A percentile compares a stretch with the other conserved stretches of the same genome.
These are phyloP conservation scores for Hyphodiscus hymeniophilus DNA, from an alignment of 495 filamentous ascomycete species.

Conservation along the genomic window DNA sequence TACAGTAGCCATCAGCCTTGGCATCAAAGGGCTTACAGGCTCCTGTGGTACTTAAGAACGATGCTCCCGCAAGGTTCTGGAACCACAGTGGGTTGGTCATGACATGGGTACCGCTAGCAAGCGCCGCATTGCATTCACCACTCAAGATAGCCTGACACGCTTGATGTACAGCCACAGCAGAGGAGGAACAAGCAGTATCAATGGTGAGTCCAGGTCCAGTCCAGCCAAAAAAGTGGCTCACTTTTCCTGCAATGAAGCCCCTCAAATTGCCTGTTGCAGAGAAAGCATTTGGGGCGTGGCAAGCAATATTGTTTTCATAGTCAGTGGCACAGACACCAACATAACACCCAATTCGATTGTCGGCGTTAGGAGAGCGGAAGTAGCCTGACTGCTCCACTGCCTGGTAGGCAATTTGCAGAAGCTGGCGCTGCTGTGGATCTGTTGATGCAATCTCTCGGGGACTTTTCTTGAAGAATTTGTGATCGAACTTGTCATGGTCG, in stretches of 20 bases:
- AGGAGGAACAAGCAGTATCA: constrained; percentile 85
- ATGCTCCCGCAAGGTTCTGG: constrained; percentile 24
- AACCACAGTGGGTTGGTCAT: constrained; percentile 11
- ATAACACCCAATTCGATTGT: constrained; percentile 3
- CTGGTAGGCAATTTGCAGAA: constrained; percentile 47
- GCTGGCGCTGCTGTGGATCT: constrained; percentile 46
- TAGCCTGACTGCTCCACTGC: constrained; percentile 43
- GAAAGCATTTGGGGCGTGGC: constrained; percentile 25
- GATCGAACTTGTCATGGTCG: constrained; percentile 46
- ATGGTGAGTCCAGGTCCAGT: constrained; percentile 57
- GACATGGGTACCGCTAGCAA: constrained; percentile 16
- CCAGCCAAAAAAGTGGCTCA: constrained; percentile 48
- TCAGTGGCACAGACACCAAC: constrained; percentile 12
- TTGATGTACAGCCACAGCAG: constrained; percentile 50
- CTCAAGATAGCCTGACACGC: constrained; percentile 72
- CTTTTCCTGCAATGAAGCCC: constrained; percentile 51
- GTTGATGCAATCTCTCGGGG: constrained; percentile 45
- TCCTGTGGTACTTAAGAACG: constrained; percentile 32
- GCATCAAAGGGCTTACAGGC: constrained; percentile 53
- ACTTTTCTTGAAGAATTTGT: constrained; percentile 49
- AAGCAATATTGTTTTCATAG: constrained; percentile 26
- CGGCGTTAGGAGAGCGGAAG: neutral
- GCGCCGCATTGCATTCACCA: constrained; percentile 34
- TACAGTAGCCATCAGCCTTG: constrained; percentile 54
- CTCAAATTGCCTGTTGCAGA: constrained; percentile 32